Base-by-base conservation (phyloP, 345 rosid species). In the Geranium brycei region DNA sequence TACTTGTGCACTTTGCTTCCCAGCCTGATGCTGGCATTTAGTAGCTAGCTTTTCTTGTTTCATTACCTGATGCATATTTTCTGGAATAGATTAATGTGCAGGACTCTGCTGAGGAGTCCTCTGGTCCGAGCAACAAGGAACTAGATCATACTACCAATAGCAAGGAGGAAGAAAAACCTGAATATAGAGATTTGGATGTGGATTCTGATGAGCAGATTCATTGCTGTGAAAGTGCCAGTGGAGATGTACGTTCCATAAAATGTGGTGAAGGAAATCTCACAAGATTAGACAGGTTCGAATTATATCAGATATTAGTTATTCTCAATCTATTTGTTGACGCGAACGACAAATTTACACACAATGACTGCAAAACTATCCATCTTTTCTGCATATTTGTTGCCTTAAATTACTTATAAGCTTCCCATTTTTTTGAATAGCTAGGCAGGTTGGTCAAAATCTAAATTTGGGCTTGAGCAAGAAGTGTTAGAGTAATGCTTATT, bases 21-120 rank as follows among this genome's bases (percentile, higher is more conserved):
- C 57, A 57, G 66, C 41, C 62, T 59, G 67, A 57, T 66, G 41
- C 41, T 4, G 41, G 10, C 41, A 35, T 35, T 51, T 53, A 61
- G 19, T 19, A 15, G 62, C 51, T 59, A 67, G 19, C 56, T 41
- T 51, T 35, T 60, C 1, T 64, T 47, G 6, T 15, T 19, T 55
- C 51, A 35, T 73, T 68, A 28, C 28, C 78, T 57, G 70, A 67
- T 71, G n/a, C 58, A 56, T 73, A 59, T 28, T 40, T 73, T 47
- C 15, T 47, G 68, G 57, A 30, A 17, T 82, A 85, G 87, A 74
- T 86, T 80, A 68, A 77, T 56, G 78, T 81, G 68, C 82, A 75
- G 58, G 80, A 81, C 71, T 75, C 73, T 58, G 47, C 66, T 58
- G 71, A 75, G 74, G 82, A 75, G 68, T 68, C 65, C 66, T 64